These are phyloP conservation scores for Venturia asperata DNA, from an alignment of 2,329 filamentous ascomycete genomes.

Conservation along the genomic window DNA sequence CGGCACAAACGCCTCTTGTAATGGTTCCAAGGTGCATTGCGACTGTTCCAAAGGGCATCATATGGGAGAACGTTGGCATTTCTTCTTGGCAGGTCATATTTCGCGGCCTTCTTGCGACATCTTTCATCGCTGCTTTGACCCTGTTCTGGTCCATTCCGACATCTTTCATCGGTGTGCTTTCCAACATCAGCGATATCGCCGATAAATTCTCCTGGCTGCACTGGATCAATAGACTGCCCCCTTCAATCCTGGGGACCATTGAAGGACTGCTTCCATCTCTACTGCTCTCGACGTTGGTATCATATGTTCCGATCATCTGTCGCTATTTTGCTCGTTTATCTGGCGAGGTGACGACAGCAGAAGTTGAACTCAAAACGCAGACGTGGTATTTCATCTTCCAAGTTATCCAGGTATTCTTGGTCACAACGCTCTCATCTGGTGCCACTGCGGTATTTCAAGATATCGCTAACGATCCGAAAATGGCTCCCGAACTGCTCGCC, in stretches of 20 bases:
- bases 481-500: constrained; percentile 59
- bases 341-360: constrained; percentile 37
- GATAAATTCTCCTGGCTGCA: constrained; percentile 59
- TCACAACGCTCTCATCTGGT: constrained; percentile 75
- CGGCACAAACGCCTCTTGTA: constrained; percentile 28
- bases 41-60: constrained; percentile 39
- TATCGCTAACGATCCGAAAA: constrained; percentile 56
- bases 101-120: constrained; percentile 31
- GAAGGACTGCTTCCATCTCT: constrained; percentile 81
- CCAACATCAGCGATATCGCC: constrained; percentile 38
- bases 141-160: constrained; percentile 43
- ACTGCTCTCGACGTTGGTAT: constrained; percentile 74
- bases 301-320: constrained; percentile 75
- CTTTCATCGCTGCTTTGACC: constrained; percentile 36
- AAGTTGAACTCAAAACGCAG: constrained; percentile 85
- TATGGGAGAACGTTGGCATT: constrained; percentile 42
- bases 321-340: constrained; percentile 44
- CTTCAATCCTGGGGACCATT: constrained; percentile 68
- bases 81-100: constrained; percentile 28
- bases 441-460: constrained; percentile 61
- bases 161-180: constrained; percentile 38
- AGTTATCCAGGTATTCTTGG: constrained; percentile 84
- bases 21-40: constrained; percentile 38
- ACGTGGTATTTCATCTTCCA: constrained; percentile 90
- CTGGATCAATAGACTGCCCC: constrained; percentile 68